Evolutionary conservation across 2,329 filamentous ascomycete genomes (phyloP).

Genomic region (Lachnellula willkommii): DNA sequence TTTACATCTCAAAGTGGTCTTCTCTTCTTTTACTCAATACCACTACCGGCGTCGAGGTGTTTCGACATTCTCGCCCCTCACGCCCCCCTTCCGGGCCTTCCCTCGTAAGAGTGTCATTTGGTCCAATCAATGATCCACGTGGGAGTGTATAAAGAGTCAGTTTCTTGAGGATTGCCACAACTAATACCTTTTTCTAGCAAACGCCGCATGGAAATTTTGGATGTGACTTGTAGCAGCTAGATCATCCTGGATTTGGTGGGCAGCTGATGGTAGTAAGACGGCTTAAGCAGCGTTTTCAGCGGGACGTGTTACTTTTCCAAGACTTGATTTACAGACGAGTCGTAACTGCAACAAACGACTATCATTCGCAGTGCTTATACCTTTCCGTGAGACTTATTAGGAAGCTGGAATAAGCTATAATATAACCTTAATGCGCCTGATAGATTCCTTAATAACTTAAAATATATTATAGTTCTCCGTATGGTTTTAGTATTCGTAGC

Average conservation of each 20-base stretch:
- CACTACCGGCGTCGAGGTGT: constrained; percentile 10
- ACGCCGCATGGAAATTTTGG: not conserved
- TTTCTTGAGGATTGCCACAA: not conserved
- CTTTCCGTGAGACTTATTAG: no score
- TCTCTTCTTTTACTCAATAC: not conserved
- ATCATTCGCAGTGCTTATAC: no score
- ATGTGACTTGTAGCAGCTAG: not conserved
- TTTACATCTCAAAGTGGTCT: not conserved
- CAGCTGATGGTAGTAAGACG: no score
- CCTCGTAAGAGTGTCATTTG: constrained; percentile 2
- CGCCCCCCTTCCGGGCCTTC: not conserved
- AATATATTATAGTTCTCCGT: no score
- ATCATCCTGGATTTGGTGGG: not conserved
- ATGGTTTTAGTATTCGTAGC: no score
- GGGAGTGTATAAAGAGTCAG: constrained; percentile 2
- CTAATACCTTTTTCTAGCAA: not conserved
- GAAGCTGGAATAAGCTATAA: no score
- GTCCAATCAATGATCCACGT: constrained; percentile 16
- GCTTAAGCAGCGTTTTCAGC: no score
- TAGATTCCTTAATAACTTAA: no score
- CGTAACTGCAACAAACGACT: no score
- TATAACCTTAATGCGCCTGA: no score
- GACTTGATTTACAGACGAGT: no score
- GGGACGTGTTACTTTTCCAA: no score
- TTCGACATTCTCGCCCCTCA: constrained; percentile 1